phyloP scores from a whole-genome alignment of 75 land plant genomes.

The Gnetum montanum region DNA sequence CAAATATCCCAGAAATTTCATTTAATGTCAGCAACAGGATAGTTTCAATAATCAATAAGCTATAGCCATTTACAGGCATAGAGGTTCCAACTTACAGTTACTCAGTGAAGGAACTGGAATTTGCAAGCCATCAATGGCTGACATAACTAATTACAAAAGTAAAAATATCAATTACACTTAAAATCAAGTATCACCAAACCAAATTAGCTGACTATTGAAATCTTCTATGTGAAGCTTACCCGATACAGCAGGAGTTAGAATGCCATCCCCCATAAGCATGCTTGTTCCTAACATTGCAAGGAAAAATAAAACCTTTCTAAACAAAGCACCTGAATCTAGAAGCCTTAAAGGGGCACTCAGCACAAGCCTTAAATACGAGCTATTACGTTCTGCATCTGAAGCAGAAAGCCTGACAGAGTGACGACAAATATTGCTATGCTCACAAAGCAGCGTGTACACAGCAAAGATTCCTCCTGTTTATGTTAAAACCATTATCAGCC shows the following conservation, averaged over 20 bases:
- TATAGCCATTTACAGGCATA: constrained; percentile 3
- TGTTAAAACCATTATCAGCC: neutral
- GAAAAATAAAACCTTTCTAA: constrained; percentile 35
- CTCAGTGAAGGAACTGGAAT: constrained; percentile 31
- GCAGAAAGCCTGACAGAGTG: constrained; percentile 55
- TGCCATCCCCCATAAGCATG: constrained; percentile 88
- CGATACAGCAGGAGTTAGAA: constrained; percentile 79
- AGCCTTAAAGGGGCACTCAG: constrained; percentile 5
- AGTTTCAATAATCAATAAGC: neutral
- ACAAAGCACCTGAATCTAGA: constrained; percentile 30
- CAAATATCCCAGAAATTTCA: neutral
- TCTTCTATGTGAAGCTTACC: constrained; percentile 19
- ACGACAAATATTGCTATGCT: constrained; percentile 47
- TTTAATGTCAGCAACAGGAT: neutral
- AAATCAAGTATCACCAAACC: neutral
- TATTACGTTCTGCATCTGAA: constrained; percentile 58
- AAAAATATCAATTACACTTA: neutral
- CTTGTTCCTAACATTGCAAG: constrained; percentile 60
- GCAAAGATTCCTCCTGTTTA: constrained; percentile 69
- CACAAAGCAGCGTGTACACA: constrained; percentile 56
- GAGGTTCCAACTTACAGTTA: constrained; percentile 26
- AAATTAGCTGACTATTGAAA: neutral
- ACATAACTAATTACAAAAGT: constrained; percentile 31
- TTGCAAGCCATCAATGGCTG: constrained; percentile 59
- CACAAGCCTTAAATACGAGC: constrained; percentile 26